Evolutionary conservation across 2,329 filamentous ascomycete species (phyloP).

Genomic region (Paecilomyces sp.): DNA sequence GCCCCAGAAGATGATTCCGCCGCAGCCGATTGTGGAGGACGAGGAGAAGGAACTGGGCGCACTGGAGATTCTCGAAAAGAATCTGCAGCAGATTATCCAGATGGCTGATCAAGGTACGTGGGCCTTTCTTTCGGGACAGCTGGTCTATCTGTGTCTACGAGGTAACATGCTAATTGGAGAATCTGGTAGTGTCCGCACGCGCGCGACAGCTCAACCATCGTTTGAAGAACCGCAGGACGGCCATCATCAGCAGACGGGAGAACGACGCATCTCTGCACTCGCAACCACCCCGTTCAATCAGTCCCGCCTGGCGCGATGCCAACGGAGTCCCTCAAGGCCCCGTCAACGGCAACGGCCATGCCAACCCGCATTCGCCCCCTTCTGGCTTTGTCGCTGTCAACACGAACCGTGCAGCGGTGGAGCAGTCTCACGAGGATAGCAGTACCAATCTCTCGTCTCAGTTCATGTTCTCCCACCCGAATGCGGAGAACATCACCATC

Average conservation of each 20-base stretch:
- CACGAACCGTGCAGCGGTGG: slow-evolving; percentile 36
- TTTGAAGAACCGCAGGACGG: slow-evolving; percentile 64
- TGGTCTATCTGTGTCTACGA: not conserved
- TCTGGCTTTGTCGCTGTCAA: slow-evolving; percentile 56
- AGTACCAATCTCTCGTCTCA: slow-evolving; percentile 20
- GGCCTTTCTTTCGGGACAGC: too few species aligned
- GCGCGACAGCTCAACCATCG: slow-evolving; percentile 76
- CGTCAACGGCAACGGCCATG: slow-evolving; percentile 19
- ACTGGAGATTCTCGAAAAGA: slow-evolving; percentile 74
- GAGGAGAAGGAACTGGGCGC: slow-evolving; percentile 80
- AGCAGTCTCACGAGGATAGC: slow-evolving; percentile 22
- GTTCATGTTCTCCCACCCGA: slow-evolving; percentile 35
- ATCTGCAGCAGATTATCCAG: slow-evolving; percentile 68
- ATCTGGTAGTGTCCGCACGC: slow-evolving; percentile 52
- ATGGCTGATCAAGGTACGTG: slow-evolving; percentile 65
- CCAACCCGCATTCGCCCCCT: slow-evolving; percentile 38
- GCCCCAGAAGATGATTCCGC: slow-evolving; percentile 73
- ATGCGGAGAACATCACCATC: slow-evolving; percentile 40
- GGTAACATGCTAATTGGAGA: not conserved
- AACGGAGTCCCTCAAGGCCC: slow-evolving; percentile 19
- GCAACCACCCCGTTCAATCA: slow-evolving; percentile 25
- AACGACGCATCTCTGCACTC: slow-evolving; percentile 27
- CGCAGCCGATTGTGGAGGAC: slow-evolving; percentile 75
- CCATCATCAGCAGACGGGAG: slow-evolving; percentile 60
- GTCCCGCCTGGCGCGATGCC: slow-evolving; percentile 30